phyloP scores from a whole-genome alignment of 108 stramenopile genomes.

The Discostella pseudostelligera region DNA sequence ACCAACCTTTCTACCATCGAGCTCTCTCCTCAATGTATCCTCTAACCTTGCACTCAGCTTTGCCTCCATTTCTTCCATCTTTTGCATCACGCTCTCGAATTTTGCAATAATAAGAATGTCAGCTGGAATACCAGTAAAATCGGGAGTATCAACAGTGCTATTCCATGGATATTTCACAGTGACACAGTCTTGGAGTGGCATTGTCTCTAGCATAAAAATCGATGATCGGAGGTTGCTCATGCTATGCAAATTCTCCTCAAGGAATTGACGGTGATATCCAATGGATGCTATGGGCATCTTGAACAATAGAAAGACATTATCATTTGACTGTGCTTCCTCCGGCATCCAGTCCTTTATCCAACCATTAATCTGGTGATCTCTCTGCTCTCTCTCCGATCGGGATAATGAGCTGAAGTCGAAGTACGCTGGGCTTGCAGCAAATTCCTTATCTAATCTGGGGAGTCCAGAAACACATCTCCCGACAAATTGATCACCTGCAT shows the following conservation, averaged over 20 bases:
- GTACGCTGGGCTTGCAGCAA: conserved; percentile 17
- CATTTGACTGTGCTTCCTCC: background rate
- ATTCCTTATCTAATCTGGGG: background rate
- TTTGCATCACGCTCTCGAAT: background rate
- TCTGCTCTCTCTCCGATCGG: background rate
- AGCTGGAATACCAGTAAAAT: conserved; percentile 14
- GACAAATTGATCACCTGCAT: conserved; percentile 28
- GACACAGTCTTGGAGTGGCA: conserved; percentile 3
- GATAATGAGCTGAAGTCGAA: conserved; percentile 5
- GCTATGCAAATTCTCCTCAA: conserved; percentile 5
- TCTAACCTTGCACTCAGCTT: background rate
- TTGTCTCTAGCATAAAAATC: conserved; percentile 1
- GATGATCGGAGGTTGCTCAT: conserved; percentile 1
- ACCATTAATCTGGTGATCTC: background rate
- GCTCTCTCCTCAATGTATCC: background rate
- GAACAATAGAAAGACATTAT: conserved; percentile 5
- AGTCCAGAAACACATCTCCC: conserved; percentile 27
- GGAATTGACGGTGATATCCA: background rate
- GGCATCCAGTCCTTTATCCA: background rate
- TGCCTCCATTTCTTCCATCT: background rate
- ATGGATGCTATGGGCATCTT: conserved; percentile 7
- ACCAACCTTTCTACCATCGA: conserved; percentile 2
- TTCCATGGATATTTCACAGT: conserved; percentile 3
- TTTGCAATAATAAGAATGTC: conserved; percentile 9
- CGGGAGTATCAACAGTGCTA: conserved; percentile 9